A percentile compares a stretch with the other conserved stretches of the same genome.
Evolutionary conservation across 176 grass and related monocot species (phyloP).

Genomic region (Sorghum bicolor): Sorghum_bicolor_NCBIv3 NC_012870.2:18729501-18730000

Average conservation of each 20-base stretch:
- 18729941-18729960: conserved; percentile 62
- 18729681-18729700: neutral
- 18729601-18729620: neutral
- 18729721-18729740: conserved; percentile 79
- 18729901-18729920: neutral
- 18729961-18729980: conserved; percentile 96
- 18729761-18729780: conserved; percentile 60
- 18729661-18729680: neutral
- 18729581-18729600: neutral
- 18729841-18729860: neutral
- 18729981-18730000: conserved; percentile 96
- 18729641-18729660: conserved; percentile 8
- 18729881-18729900: conserved; percentile 16
- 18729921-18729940: conserved; percentile 16
- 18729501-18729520: neutral
- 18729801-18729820: conserved; percentile 21
- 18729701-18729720: conserved; percentile 30
- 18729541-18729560: neutral
- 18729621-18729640: conserved; percentile 2
- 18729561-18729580: neutral
- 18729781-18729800: conserved; percentile 74
- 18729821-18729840: neutral
- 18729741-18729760: conserved; percentile 67
- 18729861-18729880: neutral
- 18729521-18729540: neutral